Conservation (phyloP, 352 stramenopile genomes). For the Phytophthora fragariae region DNA sequence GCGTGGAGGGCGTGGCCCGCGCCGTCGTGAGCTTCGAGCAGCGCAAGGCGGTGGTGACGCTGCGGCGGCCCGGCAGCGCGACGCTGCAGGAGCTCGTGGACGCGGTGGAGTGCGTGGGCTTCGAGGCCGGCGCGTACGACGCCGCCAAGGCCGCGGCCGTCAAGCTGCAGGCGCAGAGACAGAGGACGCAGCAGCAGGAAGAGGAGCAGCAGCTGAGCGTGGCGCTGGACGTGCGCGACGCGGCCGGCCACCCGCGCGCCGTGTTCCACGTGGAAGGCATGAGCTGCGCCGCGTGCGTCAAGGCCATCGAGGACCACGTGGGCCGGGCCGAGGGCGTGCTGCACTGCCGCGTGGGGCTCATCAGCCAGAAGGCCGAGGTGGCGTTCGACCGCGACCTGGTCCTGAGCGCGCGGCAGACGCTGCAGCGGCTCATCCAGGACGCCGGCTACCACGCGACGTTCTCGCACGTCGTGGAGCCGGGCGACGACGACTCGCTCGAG, state of each 20-base stretch:
- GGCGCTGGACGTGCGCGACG: conserved; percentile 43
- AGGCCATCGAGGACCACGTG: conserved; percentile 86
- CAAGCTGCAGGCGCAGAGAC: conserved; percentile 50
- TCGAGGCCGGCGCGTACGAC: conserved; percentile 30
- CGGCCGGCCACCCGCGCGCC: conserved; percentile 59
- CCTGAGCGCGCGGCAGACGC: conserved; percentile 49
- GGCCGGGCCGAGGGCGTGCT: conserved; percentile 68
- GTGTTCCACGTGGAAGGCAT: conserved; percentile 89
- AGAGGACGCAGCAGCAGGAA: conserved; percentile 34
- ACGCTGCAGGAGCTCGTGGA: conserved; percentile 69
- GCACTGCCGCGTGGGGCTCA: conserved; percentile 83
- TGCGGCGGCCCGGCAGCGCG: conserved; percentile 37
- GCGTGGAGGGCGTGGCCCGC: conserved; percentile 71
- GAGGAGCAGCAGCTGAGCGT: conserved; percentile 38
- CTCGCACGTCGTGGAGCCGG: conserved; percentile 78
- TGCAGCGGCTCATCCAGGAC: conserved; percentile 73
- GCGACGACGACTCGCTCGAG: conserved; percentile 81
- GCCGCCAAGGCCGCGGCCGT: conserved; percentile 37
- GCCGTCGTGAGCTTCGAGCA: conserved; percentile 83
- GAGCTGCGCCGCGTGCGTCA: conserved; percentile 89
- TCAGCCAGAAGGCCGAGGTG: conserved; percentile 88
- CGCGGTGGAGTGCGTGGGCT: conserved; percentile 83
- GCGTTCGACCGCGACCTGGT: conserved; percentile 82
- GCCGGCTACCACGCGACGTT: conserved; percentile 84
- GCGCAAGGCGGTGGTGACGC: conserved; percentile 66